Conservation (phyloP, 1,139 yeast species). For the Taphrina pruni region DNA sequence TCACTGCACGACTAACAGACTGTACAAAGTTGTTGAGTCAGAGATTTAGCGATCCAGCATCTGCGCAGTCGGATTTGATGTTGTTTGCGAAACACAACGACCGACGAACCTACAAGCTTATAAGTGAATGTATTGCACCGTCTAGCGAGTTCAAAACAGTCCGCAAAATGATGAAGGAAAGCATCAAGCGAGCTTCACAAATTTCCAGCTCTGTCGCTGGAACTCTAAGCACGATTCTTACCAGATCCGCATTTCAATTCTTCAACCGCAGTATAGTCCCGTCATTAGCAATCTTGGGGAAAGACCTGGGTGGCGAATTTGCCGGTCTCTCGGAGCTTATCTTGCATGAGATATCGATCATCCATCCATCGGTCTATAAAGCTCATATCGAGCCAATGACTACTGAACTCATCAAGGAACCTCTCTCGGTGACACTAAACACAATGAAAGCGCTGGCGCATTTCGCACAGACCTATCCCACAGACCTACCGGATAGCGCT, state of each 20-base stretch:
- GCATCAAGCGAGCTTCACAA: slow-evolving; percentile 52
- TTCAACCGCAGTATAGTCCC: slow-evolving; percentile 71
- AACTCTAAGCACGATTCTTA: slow-evolving; percentile 62
- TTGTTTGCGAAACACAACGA: slow-evolving; percentile 63
- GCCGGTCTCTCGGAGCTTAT: slow-evolving; percentile 57
- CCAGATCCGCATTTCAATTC: slow-evolving; percentile 66
- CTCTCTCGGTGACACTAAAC: slow-evolving; percentile 46
- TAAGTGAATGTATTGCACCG: slow-evolving; percentile 62
- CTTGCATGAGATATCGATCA: slow-evolving; percentile 65
- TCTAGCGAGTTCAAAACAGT: slow-evolving; percentile 68
- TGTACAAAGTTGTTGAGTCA: slow-evolving; percentile 69
- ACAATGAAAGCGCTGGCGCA: slow-evolving; percentile 68
- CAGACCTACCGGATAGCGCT: slow-evolving; percentile 52
- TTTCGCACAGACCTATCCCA: slow-evolving; percentile 61
- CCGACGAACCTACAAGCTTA: slow-evolving; percentile 62
- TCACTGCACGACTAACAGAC: slow-evolving; percentile 58
- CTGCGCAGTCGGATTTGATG: slow-evolving; percentile 59
- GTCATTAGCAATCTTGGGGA: slow-evolving; percentile 53
- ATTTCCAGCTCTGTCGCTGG: slow-evolving; percentile 38
- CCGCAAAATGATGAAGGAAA: slow-evolving; percentile 65
- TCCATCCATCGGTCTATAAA: slow-evolving; percentile 69
- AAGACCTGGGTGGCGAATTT: slow-evolving; percentile 50
- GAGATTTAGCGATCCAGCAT: slow-evolving; percentile 63
- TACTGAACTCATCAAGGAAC: slow-evolving; percentile 44
- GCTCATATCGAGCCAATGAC: slow-evolving; percentile 63